phyloP scores from a whole-genome alignment of 345 rosid species.

The Rhodamnia argentea region DNA sequence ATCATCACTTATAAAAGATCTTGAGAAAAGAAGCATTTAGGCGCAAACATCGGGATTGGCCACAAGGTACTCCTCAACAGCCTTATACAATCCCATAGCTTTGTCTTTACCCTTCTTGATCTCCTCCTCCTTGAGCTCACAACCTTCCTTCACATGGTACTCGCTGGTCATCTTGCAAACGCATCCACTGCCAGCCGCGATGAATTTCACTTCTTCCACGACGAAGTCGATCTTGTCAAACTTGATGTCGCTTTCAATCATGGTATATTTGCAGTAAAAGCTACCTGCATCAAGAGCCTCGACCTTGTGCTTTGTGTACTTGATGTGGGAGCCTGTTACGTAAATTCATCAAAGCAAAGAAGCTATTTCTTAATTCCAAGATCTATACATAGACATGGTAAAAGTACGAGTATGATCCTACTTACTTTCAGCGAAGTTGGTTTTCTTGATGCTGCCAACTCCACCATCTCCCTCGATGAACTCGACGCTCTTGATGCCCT shows the following conservation, averaged over 20 bases:
- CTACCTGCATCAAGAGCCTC: slow-evolving; percentile 23
- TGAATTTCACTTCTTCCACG: slow-evolving; percentile 11
- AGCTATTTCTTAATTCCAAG: background rate
- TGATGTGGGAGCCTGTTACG: slow-evolving; percentile 15
- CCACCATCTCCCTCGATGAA: slow-evolving; percentile 29
- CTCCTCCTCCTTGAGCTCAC: slow-evolving; percentile 19
- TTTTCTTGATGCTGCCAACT: slow-evolving; percentile 19
- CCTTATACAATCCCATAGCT: slow-evolving; percentile 21
- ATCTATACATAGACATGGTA: background rate
- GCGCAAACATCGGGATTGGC: slow-evolving; percentile 22
- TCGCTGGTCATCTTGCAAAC: slow-evolving; percentile 22
- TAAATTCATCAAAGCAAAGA: background rate
- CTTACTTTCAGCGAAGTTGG: background rate
- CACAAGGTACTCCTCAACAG: slow-evolving; percentile 22
- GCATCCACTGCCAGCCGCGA: slow-evolving; percentile 20
- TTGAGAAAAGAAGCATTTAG: background rate
- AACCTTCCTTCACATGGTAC: slow-evolving; percentile 17
- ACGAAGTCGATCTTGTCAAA: slow-evolving; percentile 12
- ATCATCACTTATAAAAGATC: background rate
- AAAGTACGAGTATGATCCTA: background rate
- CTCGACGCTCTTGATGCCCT: slow-evolving; percentile 10
- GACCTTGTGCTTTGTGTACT: slow-evolving; percentile 18
- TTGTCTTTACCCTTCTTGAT: slow-evolving; percentile 22
- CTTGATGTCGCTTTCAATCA: slow-evolving; percentile 24
- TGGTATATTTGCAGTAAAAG: slow-evolving; percentile 16